These are phyloP conservation scores for Westerdykella aurantiaca DNA, from an alignment of 2,329 filamentous ascomycete species.

Conservation along the genomic window DNA sequence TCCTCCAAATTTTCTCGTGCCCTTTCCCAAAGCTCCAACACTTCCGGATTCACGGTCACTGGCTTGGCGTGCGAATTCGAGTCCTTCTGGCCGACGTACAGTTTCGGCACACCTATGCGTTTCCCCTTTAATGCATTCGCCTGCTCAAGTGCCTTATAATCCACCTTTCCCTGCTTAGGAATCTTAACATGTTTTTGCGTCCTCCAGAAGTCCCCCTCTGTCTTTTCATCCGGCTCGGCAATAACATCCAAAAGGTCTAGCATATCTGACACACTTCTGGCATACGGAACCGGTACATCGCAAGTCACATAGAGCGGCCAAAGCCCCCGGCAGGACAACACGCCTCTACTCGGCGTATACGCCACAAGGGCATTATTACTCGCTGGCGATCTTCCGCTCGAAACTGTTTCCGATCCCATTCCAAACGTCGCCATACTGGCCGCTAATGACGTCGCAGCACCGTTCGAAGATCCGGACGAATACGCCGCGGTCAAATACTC, in stretches of 20 bases:
- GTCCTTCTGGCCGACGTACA: conserved; percentile 45
- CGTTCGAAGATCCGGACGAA: conserved; percentile 55
- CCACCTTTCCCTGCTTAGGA: conserved; percentile 31
- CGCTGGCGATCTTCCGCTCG: conserved; percentile 52
- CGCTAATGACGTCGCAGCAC: conserved; percentile 48
- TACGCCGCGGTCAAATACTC: conserved; percentile 52
- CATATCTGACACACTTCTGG: conserved; percentile 48
- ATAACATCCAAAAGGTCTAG: conserved; percentile 47
- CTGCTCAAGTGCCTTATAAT: conserved; percentile 32
- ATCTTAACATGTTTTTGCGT: conserved; percentile 45
- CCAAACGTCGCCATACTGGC: conserved; percentile 50
- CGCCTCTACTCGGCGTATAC: conserved; percentile 51
- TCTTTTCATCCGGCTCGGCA: conserved; percentile 39
- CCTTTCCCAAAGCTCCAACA: conserved; percentile 34
- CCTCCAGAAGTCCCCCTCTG: conserved; percentile 51
- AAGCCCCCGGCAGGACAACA: conserved; percentile 48
- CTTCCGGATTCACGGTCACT: conserved; percentile 32
- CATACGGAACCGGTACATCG: conserved; percentile 51
- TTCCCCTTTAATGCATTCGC: conserved; percentile 38
- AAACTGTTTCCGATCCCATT: conserved; percentile 52
- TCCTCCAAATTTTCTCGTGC: conserved; percentile 36
- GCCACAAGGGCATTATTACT: conserved; percentile 53
- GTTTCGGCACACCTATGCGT: conserved; percentile 46
- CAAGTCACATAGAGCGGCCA: conserved; percentile 55
- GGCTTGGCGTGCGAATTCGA: conserved; percentile 29